Base-by-base conservation (phyloP, 345 rosid species). In the Moricandia moricandioides region DNA sequence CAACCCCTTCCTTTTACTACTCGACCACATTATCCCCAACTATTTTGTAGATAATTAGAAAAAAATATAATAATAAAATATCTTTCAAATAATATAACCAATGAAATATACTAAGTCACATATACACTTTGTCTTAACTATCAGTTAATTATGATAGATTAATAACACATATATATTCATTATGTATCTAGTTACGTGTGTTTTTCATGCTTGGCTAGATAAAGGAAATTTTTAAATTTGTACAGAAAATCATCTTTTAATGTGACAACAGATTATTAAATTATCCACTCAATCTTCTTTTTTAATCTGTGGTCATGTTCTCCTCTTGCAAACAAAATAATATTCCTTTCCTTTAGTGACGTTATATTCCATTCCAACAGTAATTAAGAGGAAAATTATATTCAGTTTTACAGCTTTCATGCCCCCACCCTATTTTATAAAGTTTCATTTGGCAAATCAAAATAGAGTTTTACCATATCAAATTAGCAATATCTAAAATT, bases 271-370 rank as follows among this genome's bases (percentile, higher is more conserved):
- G 66, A 35, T 54, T 29, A 16, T 39, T 2, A 52, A 35, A 26
- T 21, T 55, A 37, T 55, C 5, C 26, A 55, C 57, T 70, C 8
- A 63, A 49, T 49, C 55, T 13, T 39, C 10, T 39, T 6, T n/a
- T 39, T 6, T n/a, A 52, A 8, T 63, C 39, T 12, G 5, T 9
- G 35, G 17, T 45, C 52, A 45, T 33, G 45, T 49, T 72, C 62
- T 74, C 45, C 49, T 58, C 40, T 24, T 61, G 3, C 24, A 67
- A 61, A 69, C 52, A 16, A 34, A 11, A 52, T 56, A 58, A 29
- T 61, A 75, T 61, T 75, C 47, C 3, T 75, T 75, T 61, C 45
- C 35, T 68, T 68, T 16, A 11, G 69, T 61, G 74, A 67, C 73
- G 62, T 60, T 49, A 7, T 67, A 60, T 67, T 67, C 73, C 55